These are phyloP conservation scores for Hypomontagnella submonticulosa DNA, from an alignment of 495 filamentous ascomycete species.

Conservation along the genomic window DNA sequence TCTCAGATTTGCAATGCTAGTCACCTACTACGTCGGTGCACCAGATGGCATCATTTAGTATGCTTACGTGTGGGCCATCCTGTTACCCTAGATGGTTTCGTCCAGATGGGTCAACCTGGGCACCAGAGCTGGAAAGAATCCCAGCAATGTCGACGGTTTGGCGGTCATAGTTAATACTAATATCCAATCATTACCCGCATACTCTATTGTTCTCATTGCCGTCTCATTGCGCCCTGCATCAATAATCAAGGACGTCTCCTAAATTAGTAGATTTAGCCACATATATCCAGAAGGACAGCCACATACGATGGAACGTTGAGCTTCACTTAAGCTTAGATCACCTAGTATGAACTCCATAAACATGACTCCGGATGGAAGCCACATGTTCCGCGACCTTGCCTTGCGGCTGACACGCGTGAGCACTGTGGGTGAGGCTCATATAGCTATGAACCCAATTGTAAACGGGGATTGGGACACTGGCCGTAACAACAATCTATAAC, in stretches of 20 bases:
- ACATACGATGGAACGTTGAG: conserved; percentile 1
- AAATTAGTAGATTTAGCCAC: conserved; percentile 2
- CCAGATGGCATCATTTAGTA: conserved; percentile 11
- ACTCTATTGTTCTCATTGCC: not conserved
- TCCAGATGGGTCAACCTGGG: conserved; percentile 3
- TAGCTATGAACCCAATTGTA: not conserved
- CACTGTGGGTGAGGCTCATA: not conserved
- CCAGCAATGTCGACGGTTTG: not conserved
- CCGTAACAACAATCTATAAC: no score
- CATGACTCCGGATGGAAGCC: not conserved
- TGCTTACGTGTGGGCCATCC: conserved; percentile 13
- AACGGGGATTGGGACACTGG: no score
- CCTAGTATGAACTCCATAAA: not conserved
- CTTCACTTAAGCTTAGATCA: not conserved
- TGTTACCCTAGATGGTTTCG: conserved; percentile 2
- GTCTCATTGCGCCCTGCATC: no score
- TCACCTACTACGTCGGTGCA: conserved; percentile 6
- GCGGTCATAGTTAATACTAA: conserved; percentile 13
- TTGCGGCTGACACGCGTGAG: conserved; percentile 5
- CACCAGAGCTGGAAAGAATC: conserved; percentile 4
- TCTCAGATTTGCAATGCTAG: not conserved
- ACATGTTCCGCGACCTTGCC: not conserved
- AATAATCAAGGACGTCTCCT: not conserved
- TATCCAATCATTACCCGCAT: conserved; percentile 10
- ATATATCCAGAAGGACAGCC: no score